Evolutionary conservation across 2,329 filamentous ascomycete genomes (phyloP), one percentile per base, ranked within the genome.

Genomic region (Apiospora arundinis): DNA sequence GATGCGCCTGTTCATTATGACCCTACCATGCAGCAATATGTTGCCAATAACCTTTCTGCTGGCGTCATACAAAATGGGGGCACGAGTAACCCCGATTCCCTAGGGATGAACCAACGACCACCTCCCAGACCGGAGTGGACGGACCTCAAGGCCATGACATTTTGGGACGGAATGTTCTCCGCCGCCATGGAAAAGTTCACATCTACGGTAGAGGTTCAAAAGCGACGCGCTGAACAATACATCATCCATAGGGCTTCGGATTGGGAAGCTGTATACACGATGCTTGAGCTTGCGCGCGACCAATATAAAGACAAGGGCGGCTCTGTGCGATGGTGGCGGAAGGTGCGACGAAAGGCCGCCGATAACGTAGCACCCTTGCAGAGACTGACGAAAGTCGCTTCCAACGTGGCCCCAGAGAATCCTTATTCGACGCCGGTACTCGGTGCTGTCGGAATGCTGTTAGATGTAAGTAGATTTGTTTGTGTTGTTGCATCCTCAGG

Each of bases 361-460:
- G 71, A 72, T 23, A 69, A 71, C 6, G 23, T 70, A 44, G 16
- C 71, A 11, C 71, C 71, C 40, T 11, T 67, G 14, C 32, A 65
- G 9, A n/a, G 28, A 7, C 28, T 52, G 4, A 56, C 67, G 1
- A 28, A n/a, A 5, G 66, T 63, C 14, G 71, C 52, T 11, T 32
- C 56, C 1, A 69, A 66, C 16, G 8, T 46, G 4, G 37, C 56
- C 8, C 71, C 71, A 4, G 67, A 72, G 1, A 67, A 45, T 21
- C 23, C 49, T 1, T 72, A 48, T 40, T 49, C 68, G 14, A 72
- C 70, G 9, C 70, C 70, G 9, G 60, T 70, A 21, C 46, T 72
- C 16, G 70, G 70, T 40, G 70, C 70, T 0, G 56, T 72, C 18
- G 70, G 60, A 23, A 44, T 72, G 5, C 44, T 72, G n/a, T 25